A percentile compares a stretch with the other conserved stretches of the same genome.
phyloP scores from a whole-genome alignment of 1,284 basidiomycete genomes.

The Ustilago cynodontis region DNA sequence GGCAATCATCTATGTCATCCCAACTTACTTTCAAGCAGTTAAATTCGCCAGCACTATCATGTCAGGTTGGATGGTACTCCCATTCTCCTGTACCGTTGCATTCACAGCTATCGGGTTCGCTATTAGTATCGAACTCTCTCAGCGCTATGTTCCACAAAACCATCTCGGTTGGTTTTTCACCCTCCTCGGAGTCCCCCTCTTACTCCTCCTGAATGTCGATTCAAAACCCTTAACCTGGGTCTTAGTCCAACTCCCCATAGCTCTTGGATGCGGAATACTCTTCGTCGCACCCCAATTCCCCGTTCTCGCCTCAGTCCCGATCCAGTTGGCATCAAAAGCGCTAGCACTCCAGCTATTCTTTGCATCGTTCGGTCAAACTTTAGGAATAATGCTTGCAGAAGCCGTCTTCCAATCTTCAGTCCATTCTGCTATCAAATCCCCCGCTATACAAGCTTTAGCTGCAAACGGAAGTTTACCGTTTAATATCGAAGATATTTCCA shows the following conservation, averaged over 20 bases:
- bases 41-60: constrained; percentile 28
- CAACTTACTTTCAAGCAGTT: constrained; percentile 48
- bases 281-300: constrained; percentile 52
- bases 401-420: constrained; percentile 46
- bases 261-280: constrained; percentile 36
- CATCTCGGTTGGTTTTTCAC: constrained; percentile 50
- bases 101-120: constrained; percentile 38
- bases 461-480: constrained; percentile 35
- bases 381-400: constrained; percentile 50
- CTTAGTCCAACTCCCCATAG: constrained; percentile 38
- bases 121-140: constrained; percentile 32
- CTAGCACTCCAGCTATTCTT: constrained; percentile 39
- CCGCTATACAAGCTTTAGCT: constrained; percentile 15
- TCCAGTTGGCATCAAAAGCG: constrained; percentile 30
- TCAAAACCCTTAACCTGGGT: constrained; percentile 29
- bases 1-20: constrained; percentile 51
- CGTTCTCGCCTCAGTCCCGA: constrained; percentile 28
- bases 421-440: constrained; percentile 29
- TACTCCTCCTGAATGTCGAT: constrained; percentile 28
- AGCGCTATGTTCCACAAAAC: constrained; percentile 40
- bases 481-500: constrained; percentile 39
- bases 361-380: constrained; percentile 43
- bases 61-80: constrained; percentile 46
- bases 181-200: constrained; percentile 30
- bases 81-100: constrained; percentile 43